Conservation (phyloP, 441 rosid species). For the Kokia cookei region DNA sequence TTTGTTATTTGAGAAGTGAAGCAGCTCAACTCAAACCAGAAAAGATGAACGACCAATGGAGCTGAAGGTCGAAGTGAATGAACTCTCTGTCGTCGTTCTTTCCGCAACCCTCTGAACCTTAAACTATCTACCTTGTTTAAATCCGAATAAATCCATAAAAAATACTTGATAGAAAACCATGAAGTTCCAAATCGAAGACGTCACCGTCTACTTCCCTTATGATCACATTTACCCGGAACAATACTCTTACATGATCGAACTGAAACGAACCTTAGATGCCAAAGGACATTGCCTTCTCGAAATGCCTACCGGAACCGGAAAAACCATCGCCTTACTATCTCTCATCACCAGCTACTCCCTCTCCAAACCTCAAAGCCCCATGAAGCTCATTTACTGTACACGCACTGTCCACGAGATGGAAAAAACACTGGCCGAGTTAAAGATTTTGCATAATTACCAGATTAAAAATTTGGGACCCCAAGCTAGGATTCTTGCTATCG, state of each 20-base stretch:
- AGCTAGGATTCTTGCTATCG: slow-evolving; percentile 73
- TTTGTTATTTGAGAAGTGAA: not conserved
- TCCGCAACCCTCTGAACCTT: no score
- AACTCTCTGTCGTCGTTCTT: no score
- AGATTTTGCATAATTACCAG: slow-evolving; percentile 66
- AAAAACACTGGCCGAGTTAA: slow-evolving; percentile 86
- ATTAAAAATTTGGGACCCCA: slow-evolving; percentile 54
- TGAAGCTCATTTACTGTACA: slow-evolving; percentile 91
- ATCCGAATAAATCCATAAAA: no score
- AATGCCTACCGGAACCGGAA: slow-evolving; percentile 98
- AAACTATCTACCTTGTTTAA: no score
- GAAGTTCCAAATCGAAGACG: slow-evolving; percentile 86
- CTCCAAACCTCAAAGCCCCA: slow-evolving; percentile 53
- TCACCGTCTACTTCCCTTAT: slow-evolving; percentile 55
- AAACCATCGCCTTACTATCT: slow-evolving; percentile 89
- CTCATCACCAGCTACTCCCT: slow-evolving; percentile 81
- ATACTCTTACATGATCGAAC: slow-evolving; percentile 84
- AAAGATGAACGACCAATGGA: not conserved
- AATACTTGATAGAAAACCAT: slow-evolving; percentile 19
- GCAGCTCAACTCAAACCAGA: not conserved
- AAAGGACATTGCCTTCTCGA: slow-evolving; percentile 97
- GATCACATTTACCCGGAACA: slow-evolving; percentile 70
- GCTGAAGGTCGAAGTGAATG: no score
- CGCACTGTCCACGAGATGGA: slow-evolving; percentile 99
- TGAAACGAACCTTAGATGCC: slow-evolving; percentile 88